Conservation (phyloP, 768 basidiomycete genomes). For the Leccinum subgranulosum region DNA sequence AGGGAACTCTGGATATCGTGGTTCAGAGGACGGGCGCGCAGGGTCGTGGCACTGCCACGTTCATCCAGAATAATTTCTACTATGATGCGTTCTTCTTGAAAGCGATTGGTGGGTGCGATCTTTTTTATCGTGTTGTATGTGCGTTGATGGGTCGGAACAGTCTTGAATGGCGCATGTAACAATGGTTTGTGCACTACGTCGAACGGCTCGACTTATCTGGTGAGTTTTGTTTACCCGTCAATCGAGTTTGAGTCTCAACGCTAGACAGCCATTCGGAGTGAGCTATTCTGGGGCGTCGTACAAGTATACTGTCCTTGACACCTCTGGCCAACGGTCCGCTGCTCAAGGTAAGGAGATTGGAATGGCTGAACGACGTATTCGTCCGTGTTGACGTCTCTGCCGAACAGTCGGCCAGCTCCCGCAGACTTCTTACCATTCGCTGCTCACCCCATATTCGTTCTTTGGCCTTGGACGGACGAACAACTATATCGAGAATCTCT, state of each 20-base stretch:
- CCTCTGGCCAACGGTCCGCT: slow-evolving; percentile 81
- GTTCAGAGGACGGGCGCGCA: slow-evolving; percentile 78
- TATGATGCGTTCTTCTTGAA: slow-evolving; percentile 99
- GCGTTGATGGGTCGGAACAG: slow-evolving; percentile 27
- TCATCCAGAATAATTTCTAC: slow-evolving; percentile 97
- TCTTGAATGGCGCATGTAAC: slow-evolving; percentile 89
- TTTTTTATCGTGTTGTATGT: neutral
- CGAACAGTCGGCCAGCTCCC: slow-evolving; percentile 82
- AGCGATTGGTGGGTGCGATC: slow-evolving; percentile 67
- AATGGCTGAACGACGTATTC: neutral
- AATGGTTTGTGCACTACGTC: slow-evolving; percentile 71
- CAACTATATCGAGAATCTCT: slow-evolving; percentile 98
- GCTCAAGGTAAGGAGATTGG: slow-evolving; percentile 64
- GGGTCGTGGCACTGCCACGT: slow-evolving; percentile 60
- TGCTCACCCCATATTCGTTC: slow-evolving; percentile 91
- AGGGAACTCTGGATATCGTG: slow-evolving; percentile 93
- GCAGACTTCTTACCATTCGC: slow-evolving; percentile 87
- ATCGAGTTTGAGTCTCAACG: slow-evolving; percentile 2
- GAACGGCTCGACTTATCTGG: slow-evolving; percentile 71
- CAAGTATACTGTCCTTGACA: slow-evolving; percentile 96
- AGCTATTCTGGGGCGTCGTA: slow-evolving; percentile 94
- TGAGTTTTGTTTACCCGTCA: slow-evolving; percentile 37
- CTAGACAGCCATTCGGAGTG: slow-evolving; percentile 79
- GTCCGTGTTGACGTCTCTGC: slow-evolving; percentile 1
- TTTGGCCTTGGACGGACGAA: slow-evolving; percentile 97